Conservation (phyloP, 1,139 yeast species). For the Schizosaccharomyces versatilis region DNA sequence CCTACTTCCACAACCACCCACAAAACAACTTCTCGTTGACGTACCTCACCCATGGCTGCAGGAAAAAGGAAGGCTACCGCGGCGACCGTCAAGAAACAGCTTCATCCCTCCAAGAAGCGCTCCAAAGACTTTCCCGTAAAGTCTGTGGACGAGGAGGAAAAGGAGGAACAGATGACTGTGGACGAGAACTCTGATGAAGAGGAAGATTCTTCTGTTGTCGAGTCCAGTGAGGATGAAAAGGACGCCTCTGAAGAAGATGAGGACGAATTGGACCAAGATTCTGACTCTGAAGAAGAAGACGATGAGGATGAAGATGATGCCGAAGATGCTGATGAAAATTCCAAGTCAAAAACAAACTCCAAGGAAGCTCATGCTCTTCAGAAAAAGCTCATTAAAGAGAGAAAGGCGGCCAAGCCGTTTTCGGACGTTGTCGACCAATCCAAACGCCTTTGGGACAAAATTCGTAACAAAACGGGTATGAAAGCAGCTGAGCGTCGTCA, state of each 20-base stretch:
- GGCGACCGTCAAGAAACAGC: neutral
- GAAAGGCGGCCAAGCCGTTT: conserved; percentile 68
- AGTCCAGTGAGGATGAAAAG: conserved; percentile 13
- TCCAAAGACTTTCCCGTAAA: neutral
- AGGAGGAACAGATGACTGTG: neutral
- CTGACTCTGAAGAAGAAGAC: neutral
- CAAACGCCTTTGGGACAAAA: conserved; percentile 73
- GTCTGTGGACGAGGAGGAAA: neutral
- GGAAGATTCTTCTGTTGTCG: conserved; percentile 16
- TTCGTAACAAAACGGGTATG: conserved; percentile 65
- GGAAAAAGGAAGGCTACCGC: neutral
- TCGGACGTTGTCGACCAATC: conserved; percentile 71
- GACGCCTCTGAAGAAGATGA: neutral
- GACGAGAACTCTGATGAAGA: conserved; percentile 14
- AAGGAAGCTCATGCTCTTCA: conserved; percentile 63
- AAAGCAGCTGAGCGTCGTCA: conserved; percentile 60
- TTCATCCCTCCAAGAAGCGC: neutral
- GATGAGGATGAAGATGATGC: conserved; percentile 13
- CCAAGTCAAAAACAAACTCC: neutral
- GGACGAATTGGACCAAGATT: neutral
- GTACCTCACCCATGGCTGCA: neutral
- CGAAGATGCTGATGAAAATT: conserved; percentile 4
- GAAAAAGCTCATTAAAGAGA: conserved; percentile 51
- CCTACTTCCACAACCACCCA: neutral
- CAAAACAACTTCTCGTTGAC: neutral